phyloP scores from a whole-genome alignment of 108 stramenopile species.

The Cyclostephanos tholiformis region DNA sequence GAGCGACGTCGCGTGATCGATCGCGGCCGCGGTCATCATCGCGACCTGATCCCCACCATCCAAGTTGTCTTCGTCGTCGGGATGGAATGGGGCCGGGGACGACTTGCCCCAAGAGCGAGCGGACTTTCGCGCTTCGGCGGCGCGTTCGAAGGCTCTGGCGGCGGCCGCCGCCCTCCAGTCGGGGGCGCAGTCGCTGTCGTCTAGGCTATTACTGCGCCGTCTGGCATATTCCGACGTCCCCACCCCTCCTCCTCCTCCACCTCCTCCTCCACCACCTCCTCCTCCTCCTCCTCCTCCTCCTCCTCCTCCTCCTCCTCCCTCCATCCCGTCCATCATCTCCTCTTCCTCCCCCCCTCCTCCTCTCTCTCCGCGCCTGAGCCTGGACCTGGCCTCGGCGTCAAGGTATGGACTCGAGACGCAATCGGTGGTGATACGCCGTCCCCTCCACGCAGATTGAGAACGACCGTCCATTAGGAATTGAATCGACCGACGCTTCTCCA shows the following conservation, averaged over 20 bases:
- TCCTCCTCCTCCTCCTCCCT: background rate
- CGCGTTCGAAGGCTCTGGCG: no score
- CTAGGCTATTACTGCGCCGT: constrained; percentile 15
- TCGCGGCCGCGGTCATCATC: constrained; percentile 11
- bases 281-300: background rate
- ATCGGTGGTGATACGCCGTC: constrained; percentile 15
- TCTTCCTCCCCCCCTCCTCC: background rate
- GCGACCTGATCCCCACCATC: background rate
- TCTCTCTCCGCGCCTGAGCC: background rate
- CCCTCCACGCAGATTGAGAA: constrained; percentile 6
- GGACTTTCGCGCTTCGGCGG: no score
- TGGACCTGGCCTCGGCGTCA: constrained; percentile 26
- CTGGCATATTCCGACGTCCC: background rate
- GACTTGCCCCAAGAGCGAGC: no score
- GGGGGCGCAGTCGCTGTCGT: constrained; percentile 2
- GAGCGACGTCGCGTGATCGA: constrained; percentile 5
- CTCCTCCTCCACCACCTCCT: background rate
- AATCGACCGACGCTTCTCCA: constrained; percentile 73
- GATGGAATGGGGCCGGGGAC: no score
- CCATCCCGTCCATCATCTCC: background rate
- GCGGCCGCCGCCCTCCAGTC: background rate
- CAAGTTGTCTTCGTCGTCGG: no score
- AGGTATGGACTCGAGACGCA: constrained; percentile 28
- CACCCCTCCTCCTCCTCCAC: background rate
- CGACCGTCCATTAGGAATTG: constrained; percentile 87